Evolutionary conservation across 495 filamentous ascomycete species (phyloP).

Genomic region (Lasiosphaeria miniovina): DNA sequence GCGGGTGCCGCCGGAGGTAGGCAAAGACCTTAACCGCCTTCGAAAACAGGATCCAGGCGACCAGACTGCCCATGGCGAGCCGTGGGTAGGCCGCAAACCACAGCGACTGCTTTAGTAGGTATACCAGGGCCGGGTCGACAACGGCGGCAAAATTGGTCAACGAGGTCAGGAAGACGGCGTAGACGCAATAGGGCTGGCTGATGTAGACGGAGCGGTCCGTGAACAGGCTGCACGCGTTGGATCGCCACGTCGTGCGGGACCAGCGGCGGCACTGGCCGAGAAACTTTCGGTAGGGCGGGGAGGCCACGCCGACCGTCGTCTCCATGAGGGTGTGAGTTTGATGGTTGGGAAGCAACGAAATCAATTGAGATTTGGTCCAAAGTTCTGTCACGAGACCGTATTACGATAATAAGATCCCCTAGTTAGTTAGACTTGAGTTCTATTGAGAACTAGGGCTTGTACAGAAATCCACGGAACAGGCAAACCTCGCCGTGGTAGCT

Average conservation of each 20-base stretch:
- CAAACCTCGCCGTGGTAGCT: too few species aligned
- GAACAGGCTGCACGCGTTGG: slow-evolving; percentile 56
- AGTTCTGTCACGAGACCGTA: too few species aligned
- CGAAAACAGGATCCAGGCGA: slow-evolving; percentile 45
- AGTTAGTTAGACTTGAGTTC: too few species aligned
- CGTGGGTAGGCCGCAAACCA: not conserved
- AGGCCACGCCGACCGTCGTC: slow-evolving; percentile 52
- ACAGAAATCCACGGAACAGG: too few species aligned
- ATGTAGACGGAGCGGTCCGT: slow-evolving; percentile 32
- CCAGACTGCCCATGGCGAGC: slow-evolving; percentile 17
- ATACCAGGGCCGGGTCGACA: slow-evolving; percentile 50
- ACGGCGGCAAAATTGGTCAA: slow-evolving; percentile 59
- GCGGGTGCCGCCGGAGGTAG: slow-evolving; percentile 56
- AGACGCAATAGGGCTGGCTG: slow-evolving; percentile 59
- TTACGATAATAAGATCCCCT: too few species aligned
- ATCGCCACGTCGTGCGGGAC: slow-evolving; percentile 65
- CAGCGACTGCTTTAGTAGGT: slow-evolving; percentile 13
- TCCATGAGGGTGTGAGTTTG: slow-evolving; percentile 44
- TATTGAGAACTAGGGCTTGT: too few species aligned
- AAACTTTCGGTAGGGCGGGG: slow-evolving; percentile 47
- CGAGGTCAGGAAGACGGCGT: slow-evolving; percentile 56
- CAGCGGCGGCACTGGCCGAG: slow-evolving; percentile 58
- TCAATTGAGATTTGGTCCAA: too few species aligned
- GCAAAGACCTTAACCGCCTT: slow-evolving; percentile 62
- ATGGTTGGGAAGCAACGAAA: too few species aligned